These are phyloP conservation scores for Lachnum nothofagi DNA, from an alignment of 2,329 filamentous ascomycete species.

Conservation along the genomic window DNA sequence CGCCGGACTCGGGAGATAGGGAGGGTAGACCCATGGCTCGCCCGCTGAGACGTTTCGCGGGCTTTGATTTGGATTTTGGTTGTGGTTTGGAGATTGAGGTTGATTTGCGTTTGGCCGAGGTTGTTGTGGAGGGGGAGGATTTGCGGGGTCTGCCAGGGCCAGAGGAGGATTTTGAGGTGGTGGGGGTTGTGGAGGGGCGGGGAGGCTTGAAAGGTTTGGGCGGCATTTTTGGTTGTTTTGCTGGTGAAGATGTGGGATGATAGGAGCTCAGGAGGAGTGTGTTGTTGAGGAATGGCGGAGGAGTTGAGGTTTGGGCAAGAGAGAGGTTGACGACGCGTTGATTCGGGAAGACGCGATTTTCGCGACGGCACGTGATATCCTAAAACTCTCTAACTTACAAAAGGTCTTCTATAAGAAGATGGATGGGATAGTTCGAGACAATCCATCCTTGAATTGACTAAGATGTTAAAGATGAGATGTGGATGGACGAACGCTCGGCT, in stretches of 20 bases:
- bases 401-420: no score
- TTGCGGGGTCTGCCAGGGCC: constrained; percentile 2
- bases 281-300: not conserved
- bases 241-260: not conserved
- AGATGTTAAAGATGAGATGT: no score
- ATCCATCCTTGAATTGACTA: no score
- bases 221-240: constrained; percentile 21
- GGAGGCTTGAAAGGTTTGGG: constrained; percentile 32
- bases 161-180: constrained; percentile 1
- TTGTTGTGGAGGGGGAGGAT: not conserved
- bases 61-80: constrained; percentile 8
- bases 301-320: not conserved
- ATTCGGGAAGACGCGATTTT: not conserved
- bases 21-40: constrained; percentile 2
- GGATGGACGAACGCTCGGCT: no score
- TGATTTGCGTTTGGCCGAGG: constrained; percentile 3
- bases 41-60: not conserved
- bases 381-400: no score
- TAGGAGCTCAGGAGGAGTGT: not conserved
- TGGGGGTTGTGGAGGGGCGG: constrained; percentile 13
- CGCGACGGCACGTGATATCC: not conserved
- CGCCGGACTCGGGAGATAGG: constrained; percentile 1
- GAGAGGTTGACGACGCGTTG: not conserved
- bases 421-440: no score
- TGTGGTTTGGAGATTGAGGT: constrained; percentile 1